Base-by-base conservation (phyloP, 2,329 filamentous ascomycete species). In the Pseudogymnoascus sp. region DNA sequence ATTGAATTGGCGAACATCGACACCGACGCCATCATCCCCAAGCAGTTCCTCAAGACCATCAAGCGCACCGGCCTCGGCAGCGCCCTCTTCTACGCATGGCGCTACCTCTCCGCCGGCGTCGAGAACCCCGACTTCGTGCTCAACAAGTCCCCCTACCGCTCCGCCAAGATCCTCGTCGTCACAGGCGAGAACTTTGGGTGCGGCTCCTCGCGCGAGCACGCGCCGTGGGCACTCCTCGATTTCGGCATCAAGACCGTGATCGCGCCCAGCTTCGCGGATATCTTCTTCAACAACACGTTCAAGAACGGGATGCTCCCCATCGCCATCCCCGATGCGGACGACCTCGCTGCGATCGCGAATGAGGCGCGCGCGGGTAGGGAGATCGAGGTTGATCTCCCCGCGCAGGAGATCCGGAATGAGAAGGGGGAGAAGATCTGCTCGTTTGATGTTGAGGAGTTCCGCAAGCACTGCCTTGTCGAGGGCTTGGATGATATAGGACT, bases 251-350 rank as follows among this genome's bases (percentile, higher is more conserved):
- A 89, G 74, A 93, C 89, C 75, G 83, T 97, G 72, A 96, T 97
- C 70, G 95, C 93, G 0, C n/a, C 91, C 91, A 1, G 93, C 89
- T 90, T 85, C 69, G 90, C 89, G 64, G 91, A 96, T 73, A 99
- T 99, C 76, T 97, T 97, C 86, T 96, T 93, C 85, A 97, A 96
- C 85, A 99, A 99, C 82, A 95, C 90, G n/a, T 97, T 97, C 85
- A 97, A 99, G 84, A 99, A 99, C 80, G 93, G 93, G 79, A 97
- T 97, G 95, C 81, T 97, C 67, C 93, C 93, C 59, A 86, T 97
- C 65, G 78, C 82, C 64, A 89, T 97, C 73, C 79, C 82, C 33
- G 86, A 93, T 74, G 77, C 85, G 68, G 80, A 77, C 1, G 81
- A 84, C 33, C 79, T 97, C 3, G 81, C 89, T 47, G 81, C 81